These are phyloP conservation scores for Beauveria caledonica DNA, from an alignment of 2,329 filamentous ascomycete genomes.

Conservation along the genomic window DNA sequence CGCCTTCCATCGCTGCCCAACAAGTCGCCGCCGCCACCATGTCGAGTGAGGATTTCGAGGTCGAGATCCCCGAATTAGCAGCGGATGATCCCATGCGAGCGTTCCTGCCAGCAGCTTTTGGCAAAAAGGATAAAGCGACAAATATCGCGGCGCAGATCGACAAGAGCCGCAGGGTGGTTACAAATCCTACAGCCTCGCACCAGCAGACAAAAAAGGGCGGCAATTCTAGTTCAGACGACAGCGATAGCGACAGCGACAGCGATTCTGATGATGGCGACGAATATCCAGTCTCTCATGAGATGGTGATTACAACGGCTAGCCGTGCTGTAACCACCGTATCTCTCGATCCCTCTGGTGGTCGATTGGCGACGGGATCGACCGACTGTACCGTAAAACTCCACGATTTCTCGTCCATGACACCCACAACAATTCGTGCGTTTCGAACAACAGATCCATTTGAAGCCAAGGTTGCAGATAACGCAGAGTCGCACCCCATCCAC, in stretches of 20 bases:
- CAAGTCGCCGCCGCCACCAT: constrained; percentile 27
- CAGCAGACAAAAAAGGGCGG: constrained; percentile 21
- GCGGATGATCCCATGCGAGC: constrained; percentile 63
- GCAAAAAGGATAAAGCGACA: constrained; percentile 66
- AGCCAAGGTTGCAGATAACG: constrained; percentile 57
- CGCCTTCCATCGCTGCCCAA: neutral
- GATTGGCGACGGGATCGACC: constrained; percentile 81
- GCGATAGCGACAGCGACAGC: constrained; percentile 42
- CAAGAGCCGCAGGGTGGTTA: constrained; percentile 55
- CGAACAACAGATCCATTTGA: constrained; percentile 82
- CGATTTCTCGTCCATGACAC: constrained; percentile 93
- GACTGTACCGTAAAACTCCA: constrained; percentile 90
- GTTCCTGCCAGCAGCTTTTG: constrained; percentile 77
- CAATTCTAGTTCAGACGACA: constrained; percentile 37
- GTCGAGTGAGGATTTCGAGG: constrained; percentile 52
- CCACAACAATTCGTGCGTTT: constrained; percentile 88
- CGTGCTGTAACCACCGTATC: constrained; percentile 77
- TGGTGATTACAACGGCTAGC: constrained; percentile 87
- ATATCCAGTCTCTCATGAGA: constrained; percentile 86
- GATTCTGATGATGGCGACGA: constrained; percentile 71
- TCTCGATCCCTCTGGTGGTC: constrained; percentile 74
- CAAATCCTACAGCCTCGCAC: neutral
- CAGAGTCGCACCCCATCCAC: constrained; percentile 83
- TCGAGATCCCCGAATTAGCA: constrained; percentile 46
- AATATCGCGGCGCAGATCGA: constrained; percentile 77